Conservation (phyloP, 768 basidiomycete genomes). For the Sporobolomyces roseus region DNA sequence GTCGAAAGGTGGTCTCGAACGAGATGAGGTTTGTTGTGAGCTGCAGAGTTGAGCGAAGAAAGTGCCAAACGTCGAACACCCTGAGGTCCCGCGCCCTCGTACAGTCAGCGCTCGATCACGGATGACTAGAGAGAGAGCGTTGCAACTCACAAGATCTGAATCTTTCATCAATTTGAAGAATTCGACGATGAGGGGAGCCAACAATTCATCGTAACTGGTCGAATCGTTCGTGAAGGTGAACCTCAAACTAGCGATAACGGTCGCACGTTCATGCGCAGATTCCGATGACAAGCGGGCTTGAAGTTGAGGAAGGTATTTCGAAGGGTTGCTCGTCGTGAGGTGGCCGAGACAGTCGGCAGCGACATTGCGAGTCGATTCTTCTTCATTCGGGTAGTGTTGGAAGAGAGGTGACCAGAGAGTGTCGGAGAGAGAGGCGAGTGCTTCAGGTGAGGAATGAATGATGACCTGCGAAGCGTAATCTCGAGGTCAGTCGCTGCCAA, state of each 20-base stretch:
- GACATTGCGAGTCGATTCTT: conserved; percentile 88
- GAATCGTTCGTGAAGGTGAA: conserved; percentile 84
- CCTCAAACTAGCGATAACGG: conserved; percentile 68
- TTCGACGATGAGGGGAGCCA: conserved; percentile 81
- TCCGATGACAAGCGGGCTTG: conserved; percentile 54
- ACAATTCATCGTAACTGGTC: conserved; percentile 79
- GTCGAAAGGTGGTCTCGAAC: conserved; percentile 74
- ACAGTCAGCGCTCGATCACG: too few relatives aligned
- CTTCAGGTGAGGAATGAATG: conserved; percentile 77
- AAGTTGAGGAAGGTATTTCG: conserved; percentile 84
- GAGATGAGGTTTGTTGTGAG: conserved; percentile 87
- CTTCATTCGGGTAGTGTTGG: conserved; percentile 70
- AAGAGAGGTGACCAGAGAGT: conserved; percentile 88
- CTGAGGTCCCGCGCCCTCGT: too few relatives aligned
- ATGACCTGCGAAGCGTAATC: conserved; percentile 63
- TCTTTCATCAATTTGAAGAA: conserved; percentile 87
- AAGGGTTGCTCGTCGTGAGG: conserved; percentile 83
- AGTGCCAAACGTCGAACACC: conserved; percentile 84
- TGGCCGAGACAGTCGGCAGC: conserved; percentile 96
- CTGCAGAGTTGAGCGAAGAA: conserved; percentile 87
- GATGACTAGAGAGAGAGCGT: background rate
- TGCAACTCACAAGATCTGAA: conserved; percentile 55
- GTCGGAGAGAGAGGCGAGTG: conserved; percentile 82
- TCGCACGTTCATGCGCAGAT: conserved; percentile 42
- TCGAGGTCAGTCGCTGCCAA: too few relatives aligned